A percentile compares a stretch with the other conserved stretches of the same genome.
Evolutionary conservation across 140 eudicot genomes (phyloP).

Genomic region (Bidens hawaiensis): DNA sequence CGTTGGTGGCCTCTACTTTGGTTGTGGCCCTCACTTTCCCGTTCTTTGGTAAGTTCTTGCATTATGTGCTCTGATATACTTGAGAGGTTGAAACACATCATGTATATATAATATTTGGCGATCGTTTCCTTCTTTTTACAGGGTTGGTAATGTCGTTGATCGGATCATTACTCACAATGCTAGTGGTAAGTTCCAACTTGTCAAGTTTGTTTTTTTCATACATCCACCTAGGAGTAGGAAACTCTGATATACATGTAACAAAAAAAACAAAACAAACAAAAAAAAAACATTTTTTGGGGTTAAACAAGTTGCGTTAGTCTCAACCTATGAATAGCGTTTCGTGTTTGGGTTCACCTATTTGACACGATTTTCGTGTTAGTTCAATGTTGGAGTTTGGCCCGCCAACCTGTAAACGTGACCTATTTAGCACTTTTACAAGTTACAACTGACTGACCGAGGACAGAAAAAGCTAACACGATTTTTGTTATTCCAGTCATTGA

Average conservation of each 20-base stretch:
- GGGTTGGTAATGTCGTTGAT: conserved; percentile 95
- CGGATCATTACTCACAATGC: conserved; percentile 89
- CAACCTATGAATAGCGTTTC: too few relatives aligned
- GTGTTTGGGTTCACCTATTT: too few relatives aligned
- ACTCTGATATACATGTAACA: too few relatives aligned
- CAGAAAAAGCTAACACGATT: conserved; percentile 3
- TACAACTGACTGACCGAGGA: too few relatives aligned
- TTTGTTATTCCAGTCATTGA: conserved; percentile 57
- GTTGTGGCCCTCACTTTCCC: conserved; percentile 66
- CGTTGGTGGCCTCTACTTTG: conserved; percentile 69
- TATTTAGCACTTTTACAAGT: too few relatives aligned
- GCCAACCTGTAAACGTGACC: too few relatives aligned
- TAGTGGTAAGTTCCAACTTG: conserved; percentile 52
- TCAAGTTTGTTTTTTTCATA: too few relatives aligned
- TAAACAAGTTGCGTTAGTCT: too few relatives aligned
- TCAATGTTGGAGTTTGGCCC: too few relatives aligned
- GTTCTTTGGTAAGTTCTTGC: conserved; percentile 64
- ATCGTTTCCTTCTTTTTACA: conserved; percentile 19
- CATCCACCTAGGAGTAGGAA: neutral
- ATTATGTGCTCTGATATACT: neutral
- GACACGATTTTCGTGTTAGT: too few relatives aligned
- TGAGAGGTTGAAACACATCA: neutral
- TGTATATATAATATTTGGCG: neutral
- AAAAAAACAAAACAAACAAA: too few relatives aligned
- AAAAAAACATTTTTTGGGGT: too few relatives aligned